Percentiles rank a stretch among this genome's conserved stretches.
These are phyloP conservation scores for Exutisphaerella laricina DNA, from an alignment of 2,329 filamentous ascomycete species.

Conservation along the genomic window DNA sequence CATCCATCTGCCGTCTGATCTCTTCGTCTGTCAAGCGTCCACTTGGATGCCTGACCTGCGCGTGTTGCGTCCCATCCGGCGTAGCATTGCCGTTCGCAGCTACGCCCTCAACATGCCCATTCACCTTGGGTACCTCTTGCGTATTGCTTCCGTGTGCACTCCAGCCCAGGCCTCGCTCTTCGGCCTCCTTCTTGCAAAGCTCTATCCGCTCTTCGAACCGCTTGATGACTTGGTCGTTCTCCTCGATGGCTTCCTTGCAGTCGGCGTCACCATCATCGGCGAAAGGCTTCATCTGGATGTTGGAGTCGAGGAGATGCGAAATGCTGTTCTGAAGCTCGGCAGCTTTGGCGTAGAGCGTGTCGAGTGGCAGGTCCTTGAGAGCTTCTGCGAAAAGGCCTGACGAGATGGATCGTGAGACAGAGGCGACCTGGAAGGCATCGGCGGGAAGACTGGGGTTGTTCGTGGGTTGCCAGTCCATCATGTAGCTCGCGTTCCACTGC, in stretches of 20 bases:
- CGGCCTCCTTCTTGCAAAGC: constrained; percentile 60
- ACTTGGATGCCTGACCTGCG: constrained; percentile 26
- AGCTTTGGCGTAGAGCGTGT: constrained; percentile 65
- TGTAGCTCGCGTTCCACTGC: too few species aligned
- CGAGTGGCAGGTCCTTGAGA: constrained; percentile 59
- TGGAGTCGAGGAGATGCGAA: constrained; percentile 66
- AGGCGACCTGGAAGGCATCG: constrained; percentile 15
- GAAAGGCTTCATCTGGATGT: constrained; percentile 65
- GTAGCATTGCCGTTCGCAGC: constrained; percentile 19
- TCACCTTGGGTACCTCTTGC: constrained; percentile 14
- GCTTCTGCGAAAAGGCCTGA: constrained; percentile 45
- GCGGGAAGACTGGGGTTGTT: constrained; percentile 5
- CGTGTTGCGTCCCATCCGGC: constrained; percentile 7
- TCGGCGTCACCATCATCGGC: constrained; percentile 59
- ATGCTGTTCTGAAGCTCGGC: constrained; percentile 71
- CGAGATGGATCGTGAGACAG: constrained; percentile 22
- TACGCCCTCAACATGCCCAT: constrained; percentile 16
- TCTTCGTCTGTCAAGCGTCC: constrained; percentile 56
- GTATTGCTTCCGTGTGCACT: constrained; percentile 28
- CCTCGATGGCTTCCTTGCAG: constrained; percentile 66
- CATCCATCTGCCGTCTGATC: constrained; percentile 51
- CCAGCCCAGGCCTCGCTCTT: constrained; percentile 55
- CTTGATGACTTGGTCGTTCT: constrained; percentile 64
- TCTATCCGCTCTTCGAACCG: constrained; percentile 62
- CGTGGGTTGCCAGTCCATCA: constrained; percentile 2